Percentiles rank a stretch among this genome's conserved stretches.
These are phyloP conservation scores for Cubamyces lactineus DNA, from an alignment of 768 basidiomycete genomes.

Conservation along the genomic window DNA sequence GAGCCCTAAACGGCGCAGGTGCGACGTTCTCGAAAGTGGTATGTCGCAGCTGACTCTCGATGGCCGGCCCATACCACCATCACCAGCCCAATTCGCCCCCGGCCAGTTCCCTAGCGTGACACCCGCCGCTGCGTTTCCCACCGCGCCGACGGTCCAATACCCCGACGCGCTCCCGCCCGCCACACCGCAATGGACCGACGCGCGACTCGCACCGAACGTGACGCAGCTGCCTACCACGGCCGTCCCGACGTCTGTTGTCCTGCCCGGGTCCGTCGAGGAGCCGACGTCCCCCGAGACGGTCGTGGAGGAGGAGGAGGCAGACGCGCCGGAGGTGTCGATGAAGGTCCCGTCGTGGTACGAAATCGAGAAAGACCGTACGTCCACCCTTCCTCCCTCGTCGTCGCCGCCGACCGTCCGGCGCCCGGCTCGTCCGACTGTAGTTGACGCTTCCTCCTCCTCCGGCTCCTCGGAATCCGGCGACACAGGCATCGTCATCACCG, in stretches of 20 bases:
- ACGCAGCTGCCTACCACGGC: conserved; percentile 7
- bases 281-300: conserved; percentile 31
- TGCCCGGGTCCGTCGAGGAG: conserved; percentile 49
- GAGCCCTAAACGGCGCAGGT: conserved; percentile 48
- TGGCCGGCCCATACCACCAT: conserved; percentile 14
- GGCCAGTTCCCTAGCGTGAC: neutral
- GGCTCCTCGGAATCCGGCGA: neutral
- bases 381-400: conserved; percentile 14
- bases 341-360: conserved; percentile 67
- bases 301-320: conserved; percentile 5
- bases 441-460: conserved; percentile 6
- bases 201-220: conserved; percentile 3
- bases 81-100: conserved; percentile 4
- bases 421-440: conserved; percentile 16
- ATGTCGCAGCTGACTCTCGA: conserved; percentile 54
- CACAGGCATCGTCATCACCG: conserved; percentile 65
- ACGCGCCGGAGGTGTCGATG: conserved; percentile 64
- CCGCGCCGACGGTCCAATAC: conserved; percentile 4
- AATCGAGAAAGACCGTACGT: conserved; percentile 69
- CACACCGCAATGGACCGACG: conserved; percentile 11
- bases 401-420: conserved; percentile 5
- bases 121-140: neutral
- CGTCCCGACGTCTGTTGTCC: conserved; percentile 21
- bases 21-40: conserved; percentile 55
- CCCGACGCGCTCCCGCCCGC: conserved; percentile 7